Evolutionary conservation across 2,329 filamentous ascomycete species (phyloP).

Genomic region (Elsinoe necatrix): DNA sequence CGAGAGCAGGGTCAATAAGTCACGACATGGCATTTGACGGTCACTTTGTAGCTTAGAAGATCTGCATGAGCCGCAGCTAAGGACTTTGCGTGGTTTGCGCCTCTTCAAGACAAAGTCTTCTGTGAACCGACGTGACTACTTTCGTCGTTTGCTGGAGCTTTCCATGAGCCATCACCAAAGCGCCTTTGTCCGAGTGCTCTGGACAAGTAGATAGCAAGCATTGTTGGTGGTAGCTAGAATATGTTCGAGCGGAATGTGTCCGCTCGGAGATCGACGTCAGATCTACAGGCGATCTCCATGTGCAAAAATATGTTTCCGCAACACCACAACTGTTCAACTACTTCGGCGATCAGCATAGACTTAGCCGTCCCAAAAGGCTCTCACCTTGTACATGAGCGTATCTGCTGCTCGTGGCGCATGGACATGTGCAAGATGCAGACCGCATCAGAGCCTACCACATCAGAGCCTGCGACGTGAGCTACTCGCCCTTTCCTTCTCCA

Average conservation of each 20-base stretch:
- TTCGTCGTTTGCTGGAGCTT: not conserved
- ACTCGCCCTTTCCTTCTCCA: not conserved
- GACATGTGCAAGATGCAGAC: slow-evolving; percentile 19
- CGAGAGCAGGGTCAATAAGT: too few species aligned
- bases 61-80: not conserved
- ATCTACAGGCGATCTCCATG: not conserved
- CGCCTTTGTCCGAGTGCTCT: not conserved
- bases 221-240: not conserved
- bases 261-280: not conserved
- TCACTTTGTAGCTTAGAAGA: not conserved
- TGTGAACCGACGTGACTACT: too few species aligned
- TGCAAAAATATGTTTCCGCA: slow-evolving; percentile 2
- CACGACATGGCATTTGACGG: not conserved
- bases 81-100: not conserved
- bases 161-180: not conserved
- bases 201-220: too few species aligned
- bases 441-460: slow-evolving; percentile 16
- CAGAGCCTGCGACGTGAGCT: slow-evolving; percentile 12
- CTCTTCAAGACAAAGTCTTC: not conserved
- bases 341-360: too few species aligned
- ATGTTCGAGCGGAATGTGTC: not conserved
- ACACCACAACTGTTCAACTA: not conserved
- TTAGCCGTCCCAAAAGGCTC: not conserved
- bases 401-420: slow-evolving; percentile 14
- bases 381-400: slow-evolving; percentile 16